These are phyloP conservation scores for Musa itinerans DNA, from an alignment of 176 grass and related monocot genomes.

Conservation along the genomic window DNA sequence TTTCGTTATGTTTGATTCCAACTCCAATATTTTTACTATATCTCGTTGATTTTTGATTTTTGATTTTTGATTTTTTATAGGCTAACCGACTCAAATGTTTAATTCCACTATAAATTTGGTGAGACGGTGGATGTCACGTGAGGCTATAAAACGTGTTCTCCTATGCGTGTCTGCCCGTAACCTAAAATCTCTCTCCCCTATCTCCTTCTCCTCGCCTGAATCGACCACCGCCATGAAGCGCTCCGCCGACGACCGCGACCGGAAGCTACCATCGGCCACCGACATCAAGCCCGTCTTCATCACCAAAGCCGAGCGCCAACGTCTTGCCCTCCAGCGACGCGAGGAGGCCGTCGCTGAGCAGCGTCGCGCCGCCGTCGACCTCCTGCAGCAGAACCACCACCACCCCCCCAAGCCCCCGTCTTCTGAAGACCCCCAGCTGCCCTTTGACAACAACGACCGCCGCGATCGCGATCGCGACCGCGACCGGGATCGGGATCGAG, in stretches of 20 bases:
- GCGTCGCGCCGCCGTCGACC: slow-evolving; percentile 43
- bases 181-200: too few species aligned
- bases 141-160: too few species aligned
- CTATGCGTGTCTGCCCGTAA: too few species aligned
- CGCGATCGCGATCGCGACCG: slow-evolving; percentile 23
- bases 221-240: slow-evolving; percentile 58
- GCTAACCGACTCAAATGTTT: too few species aligned
- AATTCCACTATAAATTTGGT: too few species aligned
- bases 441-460: slow-evolving; percentile 5
- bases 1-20: too few species aligned
- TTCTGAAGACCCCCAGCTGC: slow-evolving; percentile 15
- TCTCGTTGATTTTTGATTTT: too few species aligned
- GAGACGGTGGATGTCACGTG: too few species aligned
- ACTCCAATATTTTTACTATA: too few species aligned
- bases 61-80: too few species aligned
- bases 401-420: slow-evolving; percentile 17
- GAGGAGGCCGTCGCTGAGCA: slow-evolving; percentile 73
- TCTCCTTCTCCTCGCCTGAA: neutral
- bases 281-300: slow-evolving; percentile 49
- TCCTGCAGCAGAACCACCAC: slow-evolving; percentile 38
- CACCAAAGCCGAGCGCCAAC: slow-evolving; percentile 62
- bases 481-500: slow-evolving; percentile 42
- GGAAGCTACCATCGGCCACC: slow-evolving; percentile 25
- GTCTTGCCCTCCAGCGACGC: slow-evolving; percentile 68
- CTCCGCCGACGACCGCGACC: slow-evolving; percentile 33